Base-by-base conservation (phyloP, 2,329 filamentous ascomycete species). In the Ustilaginoidea virens region DNA sequence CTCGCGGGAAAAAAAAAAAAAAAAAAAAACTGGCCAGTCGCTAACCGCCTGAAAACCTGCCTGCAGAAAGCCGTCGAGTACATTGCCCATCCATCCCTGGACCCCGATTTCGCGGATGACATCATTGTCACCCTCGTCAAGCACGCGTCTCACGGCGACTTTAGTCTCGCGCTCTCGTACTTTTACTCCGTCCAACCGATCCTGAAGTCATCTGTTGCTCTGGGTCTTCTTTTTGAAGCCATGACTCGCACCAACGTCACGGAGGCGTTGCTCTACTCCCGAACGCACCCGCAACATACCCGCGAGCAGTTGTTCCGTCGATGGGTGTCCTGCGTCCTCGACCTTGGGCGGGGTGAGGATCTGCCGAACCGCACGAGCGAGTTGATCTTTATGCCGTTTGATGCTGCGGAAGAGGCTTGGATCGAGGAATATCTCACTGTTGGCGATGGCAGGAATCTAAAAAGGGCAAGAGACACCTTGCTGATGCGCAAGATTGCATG, bases 31-130 rank as follows among this genome's bases (percentile, higher is more conserved):
- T n/a, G n/a, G n/a, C n/a, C n/a, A n/a, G n/a, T n/a, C 19, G 19
- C 19, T 20, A 11, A 11, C 11, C 7, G 19, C 19, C 11, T 7
- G 11, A 11, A 7, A 20, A 6, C 16, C 5, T 13, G 15, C 11
- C 16, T 5, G n/a, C 28, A 79, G 66, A 54, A 59, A 37, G 80
- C 82, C 3, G 61, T 92, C 17, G 74, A 82, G 41, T 74, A 77
- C 46, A 67, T 92, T 10, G 75, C 80, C 4, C 77, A 90, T 42
- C 82, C 83, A 0, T 81, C 78, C 2, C 63, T 92, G 4, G 73
- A 77, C 13, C 74, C 80, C 20, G 83, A 83, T 30, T 92, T 90
- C 44, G 69, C 80, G 32, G 81, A 90, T 52, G 80, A 92, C 36
- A 86, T 92, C 29, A 63, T 90, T 39, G 66, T 67, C 16, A 65